Conservation (phyloP, 2,329 filamentous ascomycete species). For the Colletotrichum sp. region DNA sequence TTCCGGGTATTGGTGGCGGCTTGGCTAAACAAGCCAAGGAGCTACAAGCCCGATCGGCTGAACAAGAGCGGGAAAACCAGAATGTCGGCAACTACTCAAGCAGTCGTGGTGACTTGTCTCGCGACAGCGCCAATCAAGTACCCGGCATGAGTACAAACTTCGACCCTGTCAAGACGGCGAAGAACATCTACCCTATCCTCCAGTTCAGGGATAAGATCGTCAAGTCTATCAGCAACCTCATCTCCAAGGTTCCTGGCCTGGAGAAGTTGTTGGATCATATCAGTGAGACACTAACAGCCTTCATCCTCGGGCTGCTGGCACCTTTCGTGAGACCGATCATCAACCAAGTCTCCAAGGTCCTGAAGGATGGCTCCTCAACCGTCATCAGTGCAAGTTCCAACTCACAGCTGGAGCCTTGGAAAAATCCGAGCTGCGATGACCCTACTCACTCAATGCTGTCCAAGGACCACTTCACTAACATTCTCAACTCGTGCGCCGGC, state of each 20-base stretch:
- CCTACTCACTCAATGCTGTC: slow-evolving; percentile 84
- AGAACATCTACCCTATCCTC: slow-evolving; percentile 92
- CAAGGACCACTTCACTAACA: slow-evolving; percentile 84
- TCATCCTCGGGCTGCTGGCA: slow-evolving; percentile 87
- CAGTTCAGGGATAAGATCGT: slow-evolving; percentile 95
- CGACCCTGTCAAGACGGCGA: slow-evolving; percentile 77
- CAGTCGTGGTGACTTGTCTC: slow-evolving; percentile 33
- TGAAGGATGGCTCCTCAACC: slow-evolving; percentile 85
- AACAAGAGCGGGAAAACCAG: slow-evolving; percentile 58
- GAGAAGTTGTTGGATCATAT: slow-evolving; percentile 93
- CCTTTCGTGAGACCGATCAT: slow-evolving; percentile 95
- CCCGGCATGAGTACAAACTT: slow-evolving; percentile 78
- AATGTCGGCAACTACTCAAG: slow-evolving; percentile 28
- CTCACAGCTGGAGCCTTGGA: slow-evolving; percentile 82
- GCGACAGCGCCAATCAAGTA: slow-evolving; percentile 62
- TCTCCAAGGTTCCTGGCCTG: slow-evolving; percentile 90
- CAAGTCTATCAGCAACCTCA: slow-evolving; percentile 80
- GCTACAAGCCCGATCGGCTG: slow-evolving; percentile 64
- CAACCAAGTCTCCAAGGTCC: slow-evolving; percentile 78
- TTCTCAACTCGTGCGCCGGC: slow-evolving; percentile 79
- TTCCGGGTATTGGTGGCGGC: slow-evolving; percentile 72
- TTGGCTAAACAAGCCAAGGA: slow-evolving; percentile 70
- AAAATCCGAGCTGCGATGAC: slow-evolving; percentile 74
- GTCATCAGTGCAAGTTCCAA: slow-evolving; percentile 72
- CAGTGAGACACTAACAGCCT: slow-evolving; percentile 89